phyloP scores from a whole-genome alignment of 2,329 filamentous ascomycete species.

The Colletotrichum graminicola region DNA sequence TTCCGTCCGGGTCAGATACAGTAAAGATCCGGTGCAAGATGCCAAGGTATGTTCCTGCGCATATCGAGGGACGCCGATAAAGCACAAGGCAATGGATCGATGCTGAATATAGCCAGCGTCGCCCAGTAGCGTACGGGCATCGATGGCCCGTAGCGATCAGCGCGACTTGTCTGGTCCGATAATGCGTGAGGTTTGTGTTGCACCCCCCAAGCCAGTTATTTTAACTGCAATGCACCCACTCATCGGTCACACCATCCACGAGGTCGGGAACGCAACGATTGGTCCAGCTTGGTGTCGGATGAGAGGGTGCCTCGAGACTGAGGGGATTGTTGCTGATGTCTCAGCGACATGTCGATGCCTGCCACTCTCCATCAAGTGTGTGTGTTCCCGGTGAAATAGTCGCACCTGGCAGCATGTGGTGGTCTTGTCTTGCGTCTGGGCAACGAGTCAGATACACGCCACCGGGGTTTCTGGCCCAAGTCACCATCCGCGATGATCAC shows the following conservation, averaged over 20 bases:
- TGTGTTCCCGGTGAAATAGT: slow-evolving; percentile 7
- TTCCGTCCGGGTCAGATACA: slow-evolving; percentile 35
- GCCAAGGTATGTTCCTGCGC: slow-evolving; percentile 34
- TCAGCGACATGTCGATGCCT: slow-evolving; percentile 11
- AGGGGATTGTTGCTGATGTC: slow-evolving; percentile 16
- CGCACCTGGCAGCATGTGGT: slow-evolving; percentile 11
- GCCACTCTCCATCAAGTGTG: slow-evolving; percentile 4
- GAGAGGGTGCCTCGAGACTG: slow-evolving; percentile 1
- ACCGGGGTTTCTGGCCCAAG: background rate
- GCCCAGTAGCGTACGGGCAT: slow-evolving; percentile 15
- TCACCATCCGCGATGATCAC: background rate
- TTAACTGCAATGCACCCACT: slow-evolving; percentile 42
- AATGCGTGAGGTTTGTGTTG: slow-evolving; percentile 47
- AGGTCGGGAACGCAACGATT: slow-evolving; percentile 34
- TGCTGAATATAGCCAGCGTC: slow-evolving; percentile 11
- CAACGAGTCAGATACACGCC: slow-evolving; percentile 1
- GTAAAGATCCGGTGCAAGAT: slow-evolving; percentile 26
- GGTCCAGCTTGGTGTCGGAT: slow-evolving; percentile 10
- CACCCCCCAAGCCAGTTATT: slow-evolving; percentile 42
- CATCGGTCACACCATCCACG: slow-evolving; percentile 36
- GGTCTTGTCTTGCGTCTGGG: slow-evolving; percentile 4
- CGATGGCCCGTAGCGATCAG: slow-evolving; percentile 14
- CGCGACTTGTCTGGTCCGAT: slow-evolving; percentile 41
- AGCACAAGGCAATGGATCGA: slow-evolving; percentile 12
- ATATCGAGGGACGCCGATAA: slow-evolving; percentile 18